Evolutionary conservation across 768 basidiomycete genomes (phyloP).

Genomic region (Auricularia auricula-judae): DNA sequence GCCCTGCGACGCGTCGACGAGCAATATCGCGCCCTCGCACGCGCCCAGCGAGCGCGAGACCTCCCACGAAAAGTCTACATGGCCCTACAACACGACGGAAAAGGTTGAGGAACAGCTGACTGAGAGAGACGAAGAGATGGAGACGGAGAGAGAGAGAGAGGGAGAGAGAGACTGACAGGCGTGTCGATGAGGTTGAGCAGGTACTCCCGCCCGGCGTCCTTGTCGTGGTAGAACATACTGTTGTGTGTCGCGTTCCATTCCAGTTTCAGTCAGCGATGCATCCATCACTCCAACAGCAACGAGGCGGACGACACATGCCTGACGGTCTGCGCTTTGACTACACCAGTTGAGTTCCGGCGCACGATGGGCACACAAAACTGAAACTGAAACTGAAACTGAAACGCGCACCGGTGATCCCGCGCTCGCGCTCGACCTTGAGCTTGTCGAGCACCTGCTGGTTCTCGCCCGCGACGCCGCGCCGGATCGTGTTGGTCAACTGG

Average conservation of each 20-base stretch:
- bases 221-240: slow-evolving; percentile 62
- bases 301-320: slow-evolving; percentile 33
- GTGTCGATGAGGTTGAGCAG: slow-evolving; percentile 95
- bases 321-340: slow-evolving; percentile 93
- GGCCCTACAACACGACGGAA: slow-evolving; percentile 41
- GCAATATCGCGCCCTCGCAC: slow-evolving; percentile 74
- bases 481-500: slow-evolving; percentile 82
- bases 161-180: slow-evolving; percentile 38
- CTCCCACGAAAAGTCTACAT: slow-evolving; percentile 98
- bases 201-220: slow-evolving; percentile 40
- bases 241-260: slow-evolving; percentile 1
- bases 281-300: not conserved
- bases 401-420: slow-evolving; percentile 80
- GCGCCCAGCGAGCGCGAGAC: slow-evolving; percentile 87
- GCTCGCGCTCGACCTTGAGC: slow-evolving; percentile 92
- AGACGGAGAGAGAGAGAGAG: not conserved
- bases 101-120: too few species aligned
- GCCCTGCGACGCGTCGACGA: slow-evolving; percentile 96
- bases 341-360: not conserved
- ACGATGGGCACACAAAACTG: not conserved
- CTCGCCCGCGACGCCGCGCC: slow-evolving; percentile 46
- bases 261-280: not conserved
- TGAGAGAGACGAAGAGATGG: not conserved
- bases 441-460: slow-evolving; percentile 87
- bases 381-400: not conserved